phyloP scores from a whole-genome alignment of 768 basidiomycete genomes.

The Tulasnella calospora region DNA sequence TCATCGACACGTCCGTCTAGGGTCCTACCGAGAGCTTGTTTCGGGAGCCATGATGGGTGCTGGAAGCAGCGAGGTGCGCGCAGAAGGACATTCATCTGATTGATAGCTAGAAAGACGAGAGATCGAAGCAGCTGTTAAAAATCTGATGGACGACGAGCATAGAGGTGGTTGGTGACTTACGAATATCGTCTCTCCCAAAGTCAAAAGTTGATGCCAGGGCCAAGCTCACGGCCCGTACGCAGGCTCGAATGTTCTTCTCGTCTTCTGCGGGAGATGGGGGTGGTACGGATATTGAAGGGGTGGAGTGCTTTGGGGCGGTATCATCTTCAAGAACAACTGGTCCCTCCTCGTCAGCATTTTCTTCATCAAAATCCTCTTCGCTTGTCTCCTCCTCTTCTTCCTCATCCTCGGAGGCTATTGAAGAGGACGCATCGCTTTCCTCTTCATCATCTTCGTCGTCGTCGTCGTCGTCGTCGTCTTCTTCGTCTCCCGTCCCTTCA shows the following conservation, averaged over 20 bases:
- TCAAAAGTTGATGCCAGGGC: slow-evolving; percentile 12
- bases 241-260: background rate
- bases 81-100: slow-evolving; percentile 20
- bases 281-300: background rate
- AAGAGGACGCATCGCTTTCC: background rate
- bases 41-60: slow-evolving; percentile 26
- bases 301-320: background rate
- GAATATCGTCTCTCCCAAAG: slow-evolving; percentile 19
- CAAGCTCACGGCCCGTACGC: slow-evolving; percentile 10
- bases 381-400: background rate
- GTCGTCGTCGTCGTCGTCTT: no score
- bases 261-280: background rate
- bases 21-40: slow-evolving; percentile 9
- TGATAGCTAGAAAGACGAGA: slow-evolving; percentile 9
- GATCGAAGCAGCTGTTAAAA: no score
- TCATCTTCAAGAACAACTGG: background rate
- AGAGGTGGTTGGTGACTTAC: background rate
- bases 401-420: background rate
- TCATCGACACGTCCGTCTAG: slow-evolving; percentile 12
- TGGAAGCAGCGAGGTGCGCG: slow-evolving; percentile 28
- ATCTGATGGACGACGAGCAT: background rate
- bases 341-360: background rate
- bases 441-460: background rate
- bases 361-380: background rate
- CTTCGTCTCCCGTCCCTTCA: background rate